A percentile compares a stretch with the other conserved stretches of the same genome.
Evolutionary conservation across 2,329 filamentous ascomycete genomes (phyloP).

Genomic region (Elsinoe necatrix): DNA sequence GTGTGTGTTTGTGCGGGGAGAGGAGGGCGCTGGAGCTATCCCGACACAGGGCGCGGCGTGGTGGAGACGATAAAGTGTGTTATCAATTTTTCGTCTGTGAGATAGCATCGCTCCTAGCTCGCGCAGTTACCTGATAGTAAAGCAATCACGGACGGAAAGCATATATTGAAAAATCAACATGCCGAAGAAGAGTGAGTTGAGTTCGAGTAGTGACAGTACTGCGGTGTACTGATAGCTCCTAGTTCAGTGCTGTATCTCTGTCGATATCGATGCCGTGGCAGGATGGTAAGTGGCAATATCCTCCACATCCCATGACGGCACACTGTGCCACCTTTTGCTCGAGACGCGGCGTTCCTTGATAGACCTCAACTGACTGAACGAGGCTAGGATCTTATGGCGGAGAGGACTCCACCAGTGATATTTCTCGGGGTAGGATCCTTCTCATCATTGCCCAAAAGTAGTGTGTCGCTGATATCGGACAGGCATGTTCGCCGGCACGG

Average conservation of each 20-base stretch:
- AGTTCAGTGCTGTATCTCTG: conserved; percentile 16
- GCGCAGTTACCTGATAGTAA: not conserved
- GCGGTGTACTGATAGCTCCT: not conserved
- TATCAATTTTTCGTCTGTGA: not conserved
- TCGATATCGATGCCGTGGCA: conserved; percentile 63
- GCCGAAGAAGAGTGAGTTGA: conserved; percentile 14
- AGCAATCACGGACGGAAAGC: too few species aligned
- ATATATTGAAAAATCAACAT: not conserved
- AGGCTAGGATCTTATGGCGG: conserved; percentile 65
- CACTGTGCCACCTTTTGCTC: too few species aligned
- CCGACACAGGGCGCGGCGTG: not conserved
- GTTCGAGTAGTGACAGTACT: too few species aligned
- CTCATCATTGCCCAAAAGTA: conserved; percentile 12
- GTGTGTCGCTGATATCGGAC: not conserved
- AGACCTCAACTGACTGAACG: not conserved
- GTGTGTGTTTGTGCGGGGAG: not conserved
- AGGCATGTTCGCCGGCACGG: conserved; percentile 60
- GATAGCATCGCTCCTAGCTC: not conserved
- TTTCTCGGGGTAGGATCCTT: conserved; percentile 51
- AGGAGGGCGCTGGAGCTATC: not conserved
- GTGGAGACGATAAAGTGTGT: not conserved
- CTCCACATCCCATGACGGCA: not conserved
- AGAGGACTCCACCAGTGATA: conserved; percentile 62
- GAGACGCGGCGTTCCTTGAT: not conserved
- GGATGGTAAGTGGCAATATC: conserved; percentile 46